A percentile compares a stretch with the other conserved stretches of the same genome.
Conservation (phyloP, 768 basidiomycete species). For the Tricholoma sp. region DNA sequence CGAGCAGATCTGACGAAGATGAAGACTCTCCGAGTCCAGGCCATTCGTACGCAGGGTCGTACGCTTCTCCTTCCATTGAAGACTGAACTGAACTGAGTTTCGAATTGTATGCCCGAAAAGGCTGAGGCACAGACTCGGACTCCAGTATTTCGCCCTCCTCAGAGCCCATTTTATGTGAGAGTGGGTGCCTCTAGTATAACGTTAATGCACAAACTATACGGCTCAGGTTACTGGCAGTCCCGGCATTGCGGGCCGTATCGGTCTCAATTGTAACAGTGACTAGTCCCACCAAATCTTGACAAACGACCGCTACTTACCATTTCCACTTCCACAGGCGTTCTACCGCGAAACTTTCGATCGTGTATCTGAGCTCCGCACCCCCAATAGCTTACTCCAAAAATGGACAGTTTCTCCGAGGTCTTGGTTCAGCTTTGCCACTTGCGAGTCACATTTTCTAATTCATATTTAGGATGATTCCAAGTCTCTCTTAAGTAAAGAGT, state of each 20-base stretch:
- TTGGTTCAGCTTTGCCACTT: constrained; percentile 2
- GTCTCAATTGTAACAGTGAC: neutral
- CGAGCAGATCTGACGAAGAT: constrained; percentile 3
- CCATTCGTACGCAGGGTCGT: constrained; percentile 59
- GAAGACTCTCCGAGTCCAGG: constrained; percentile 33
- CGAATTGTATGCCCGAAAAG: neutral
- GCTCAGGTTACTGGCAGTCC: no score
- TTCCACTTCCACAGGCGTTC: no score
- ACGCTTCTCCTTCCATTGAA: constrained; percentile 20
- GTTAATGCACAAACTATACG: no score
- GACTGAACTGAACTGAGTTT: neutral
- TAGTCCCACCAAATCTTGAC: no score
- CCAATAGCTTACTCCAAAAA: constrained; percentile 13
- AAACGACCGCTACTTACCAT: no score
- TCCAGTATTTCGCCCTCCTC: constrained; percentile 29
- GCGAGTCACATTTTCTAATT: constrained; percentile 8
- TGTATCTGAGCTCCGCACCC: neutral
- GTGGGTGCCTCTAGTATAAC: neutral
- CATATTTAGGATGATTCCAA: constrained; percentile 48
- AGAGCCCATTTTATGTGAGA: constrained; percentile 11
- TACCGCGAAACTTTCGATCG: neutral
- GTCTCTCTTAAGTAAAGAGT: constrained; percentile 58
- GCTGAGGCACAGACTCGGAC: neutral
- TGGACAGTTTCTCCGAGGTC: constrained; percentile 51
- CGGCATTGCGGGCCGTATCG: neutral